phyloP scores from a whole-genome alignment of 1,284 basidiomycete genomes.

The Irpex sp. region DNA sequence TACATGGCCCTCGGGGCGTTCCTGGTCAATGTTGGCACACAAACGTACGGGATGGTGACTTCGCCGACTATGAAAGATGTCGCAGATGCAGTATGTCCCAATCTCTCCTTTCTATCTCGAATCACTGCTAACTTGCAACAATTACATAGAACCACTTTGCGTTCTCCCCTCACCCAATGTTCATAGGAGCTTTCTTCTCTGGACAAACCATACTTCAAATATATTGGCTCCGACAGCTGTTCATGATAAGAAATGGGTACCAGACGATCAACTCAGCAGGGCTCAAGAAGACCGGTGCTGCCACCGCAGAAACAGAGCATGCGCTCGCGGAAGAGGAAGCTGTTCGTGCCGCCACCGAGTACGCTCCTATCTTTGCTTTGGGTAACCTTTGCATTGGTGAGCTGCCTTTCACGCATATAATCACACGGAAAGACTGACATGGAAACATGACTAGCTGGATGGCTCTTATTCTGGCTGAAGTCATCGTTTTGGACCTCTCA shows the following conservation, averaged over 20 bases:
- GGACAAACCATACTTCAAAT: slow-evolving; percentile 27
- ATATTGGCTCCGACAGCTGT: slow-evolving; percentile 27
- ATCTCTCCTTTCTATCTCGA: not conserved
- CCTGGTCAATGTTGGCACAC: slow-evolving; percentile 25
- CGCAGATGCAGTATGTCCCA: slow-evolving; percentile 26
- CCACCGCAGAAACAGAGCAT: not conserved
- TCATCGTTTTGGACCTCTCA: slow-evolving; percentile 25
- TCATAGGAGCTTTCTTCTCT: slow-evolving; percentile 31
- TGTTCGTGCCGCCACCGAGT: slow-evolving; percentile 20
- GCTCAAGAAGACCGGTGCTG: too few relatives aligned
- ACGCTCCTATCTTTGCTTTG: slow-evolving; percentile 29
- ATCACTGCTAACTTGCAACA: not conserved
- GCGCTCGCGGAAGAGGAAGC: slow-evolving; percentile 14
- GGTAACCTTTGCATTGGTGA: slow-evolving; percentile 30
- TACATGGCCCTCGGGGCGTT: slow-evolving; percentile 26
- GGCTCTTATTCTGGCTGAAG: slow-evolving; percentile 31
- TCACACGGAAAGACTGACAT: too few relatives aligned
- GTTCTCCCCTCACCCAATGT: slow-evolving; percentile 30
- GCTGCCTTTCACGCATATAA: not conserved
- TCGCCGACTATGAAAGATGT: slow-evolving; percentile 32
- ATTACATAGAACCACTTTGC: slow-evolving; percentile 29
- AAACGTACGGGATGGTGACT: slow-evolving; percentile 27
- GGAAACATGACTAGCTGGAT: slow-evolving; percentile 20
- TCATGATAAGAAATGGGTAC: slow-evolving; percentile 5
- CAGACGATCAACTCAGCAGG: too few relatives aligned